Percentiles rank a stretch among this genome's conserved stretches.
phyloP scores from a whole-genome alignment of 2,329 filamentous ascomycete species.

The Scedosporium boydii region DNA sequence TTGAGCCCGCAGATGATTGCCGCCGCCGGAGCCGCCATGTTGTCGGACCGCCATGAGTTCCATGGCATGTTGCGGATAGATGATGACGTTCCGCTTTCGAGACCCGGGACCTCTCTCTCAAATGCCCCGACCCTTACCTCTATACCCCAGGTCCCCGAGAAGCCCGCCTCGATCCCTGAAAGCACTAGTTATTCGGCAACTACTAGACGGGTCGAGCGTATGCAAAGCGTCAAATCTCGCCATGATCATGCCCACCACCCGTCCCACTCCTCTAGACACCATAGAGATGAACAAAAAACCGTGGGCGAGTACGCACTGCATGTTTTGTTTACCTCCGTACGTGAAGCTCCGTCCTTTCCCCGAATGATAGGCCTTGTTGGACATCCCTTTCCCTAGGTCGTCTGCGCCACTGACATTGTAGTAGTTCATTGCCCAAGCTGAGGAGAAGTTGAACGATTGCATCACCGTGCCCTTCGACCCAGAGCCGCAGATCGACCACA shows the following conservation, averaged over 20 bases:
- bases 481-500: conserved; percentile 75
- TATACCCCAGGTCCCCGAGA: conserved; percentile 26
- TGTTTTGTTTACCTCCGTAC: conserved; percentile 84
- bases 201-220: conserved; percentile 47
- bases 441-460: conserved; percentile 87
- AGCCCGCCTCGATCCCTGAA: conserved; percentile 37
- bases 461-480: conserved; percentile 70
- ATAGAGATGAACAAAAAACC: conserved; percentile 72
- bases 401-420: neutral
- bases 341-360: conserved; percentile 18
- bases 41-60: conserved; percentile 33
- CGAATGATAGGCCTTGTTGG: neutral
- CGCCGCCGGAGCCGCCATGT: conserved; percentile 47
- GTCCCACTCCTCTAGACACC: conserved; percentile 64
- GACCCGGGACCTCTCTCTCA: conserved; percentile 21
- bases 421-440: conserved; percentile 89
- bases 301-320: conserved; percentile 97
- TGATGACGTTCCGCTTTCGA: conserved; percentile 31
- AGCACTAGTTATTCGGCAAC: conserved; percentile 30
- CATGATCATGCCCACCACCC: conserved; percentile 67
- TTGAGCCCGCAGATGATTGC: conserved; percentile 81
- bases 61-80: conserved; percentile 20
- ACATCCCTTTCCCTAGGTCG: neutral
- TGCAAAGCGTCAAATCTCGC: conserved; percentile 53
- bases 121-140: conserved; percentile 16